Evolutionary conservation across 805 yeast species (phyloP).

Genomic region (Pichia eremophila): DNA sequence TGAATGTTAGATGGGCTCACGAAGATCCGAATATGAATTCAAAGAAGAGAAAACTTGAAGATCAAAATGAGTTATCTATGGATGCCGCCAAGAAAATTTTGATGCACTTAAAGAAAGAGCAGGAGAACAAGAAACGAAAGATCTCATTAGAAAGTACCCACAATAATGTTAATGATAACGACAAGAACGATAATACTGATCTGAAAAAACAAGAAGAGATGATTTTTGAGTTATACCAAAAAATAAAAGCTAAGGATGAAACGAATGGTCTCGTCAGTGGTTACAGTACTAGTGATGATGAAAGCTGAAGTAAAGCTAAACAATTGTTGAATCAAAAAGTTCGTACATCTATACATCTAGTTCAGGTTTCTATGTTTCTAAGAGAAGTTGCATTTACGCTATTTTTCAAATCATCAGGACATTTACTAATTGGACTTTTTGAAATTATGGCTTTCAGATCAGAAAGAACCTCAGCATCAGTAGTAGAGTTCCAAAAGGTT

Average conservation of each 20-base stretch:
- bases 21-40: conserved; percentile 78
- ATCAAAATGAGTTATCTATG: conserved; percentile 43
- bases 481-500: conserved; percentile 52
- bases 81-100: conserved; percentile 41
- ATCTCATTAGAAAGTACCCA: too few species aligned
- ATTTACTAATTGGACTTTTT: conserved; percentile 29
- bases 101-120: conserved; percentile 23
- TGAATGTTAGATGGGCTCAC: conserved; percentile 79
- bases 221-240: background rate
- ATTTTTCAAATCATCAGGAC: conserved; percentile 31
- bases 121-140: conserved; percentile 4
- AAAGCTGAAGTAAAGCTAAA: background rate
- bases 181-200: too few species aligned
- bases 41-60: conserved; percentile 37
- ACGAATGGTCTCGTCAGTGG: background rate
- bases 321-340: too few species aligned
- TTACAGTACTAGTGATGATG: conserved; percentile 7
- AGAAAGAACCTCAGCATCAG: conserved; percentile 42
- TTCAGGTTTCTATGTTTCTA: conserved; percentile 7
- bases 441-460: conserved; percentile 42
- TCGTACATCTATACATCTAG: too few species aligned
- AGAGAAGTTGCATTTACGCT: background rate
- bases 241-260: background rate
- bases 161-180: too few species aligned
- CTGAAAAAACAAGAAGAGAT: background rate